Evolutionary conservation across 1,139 yeast species (phyloP).

Genomic region (Candida buenavistaensis): DNA sequence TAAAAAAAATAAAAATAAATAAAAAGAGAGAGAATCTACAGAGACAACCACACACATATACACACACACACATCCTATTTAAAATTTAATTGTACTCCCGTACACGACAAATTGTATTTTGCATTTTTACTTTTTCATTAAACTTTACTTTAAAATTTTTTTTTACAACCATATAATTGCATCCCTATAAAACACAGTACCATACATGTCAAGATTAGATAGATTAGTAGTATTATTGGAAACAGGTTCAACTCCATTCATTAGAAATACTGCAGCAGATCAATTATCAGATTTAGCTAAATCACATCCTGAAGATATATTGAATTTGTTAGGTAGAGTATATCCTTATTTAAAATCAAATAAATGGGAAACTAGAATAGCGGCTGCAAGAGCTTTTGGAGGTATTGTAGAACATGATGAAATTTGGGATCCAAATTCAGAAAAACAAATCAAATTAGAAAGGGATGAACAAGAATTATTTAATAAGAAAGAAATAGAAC

Average conservation of each 20-base stretch:
- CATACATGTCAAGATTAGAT: conserved; percentile 59
- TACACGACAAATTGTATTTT: no score
- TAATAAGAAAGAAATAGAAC: conserved; percentile 21
- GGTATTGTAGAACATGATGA: conserved; percentile 82
- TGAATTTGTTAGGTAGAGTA: conserved; percentile 81
- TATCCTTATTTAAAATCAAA: conserved; percentile 81
- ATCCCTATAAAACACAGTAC: no score
- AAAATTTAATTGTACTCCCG: no score
- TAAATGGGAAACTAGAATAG: conserved; percentile 95
- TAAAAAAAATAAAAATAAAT: no score
- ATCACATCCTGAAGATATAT: conserved; percentile 90
- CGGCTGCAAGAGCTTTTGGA: conserved; percentile 95
- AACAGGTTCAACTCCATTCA: conserved; percentile 93
- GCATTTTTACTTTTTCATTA: no score
- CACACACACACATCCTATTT: no score
- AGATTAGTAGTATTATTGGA: conserved; percentile 79
- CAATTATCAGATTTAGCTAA: conserved; percentile 93
- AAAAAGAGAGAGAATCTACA: background rate
- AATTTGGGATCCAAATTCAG: conserved; percentile 80
- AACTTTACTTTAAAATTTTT: no score
- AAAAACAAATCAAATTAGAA: conserved; percentile 25
- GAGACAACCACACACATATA: no score
- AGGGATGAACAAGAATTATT: conserved; percentile 16
- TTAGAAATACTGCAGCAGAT: conserved; percentile 95
- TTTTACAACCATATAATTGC: conserved; percentile 5